Evolutionary conservation across 2,329 filamentous ascomycete genomes (phyloP), one percentile per base, ranked within the genome.

Genomic region (Fusarium sp.): DNA sequence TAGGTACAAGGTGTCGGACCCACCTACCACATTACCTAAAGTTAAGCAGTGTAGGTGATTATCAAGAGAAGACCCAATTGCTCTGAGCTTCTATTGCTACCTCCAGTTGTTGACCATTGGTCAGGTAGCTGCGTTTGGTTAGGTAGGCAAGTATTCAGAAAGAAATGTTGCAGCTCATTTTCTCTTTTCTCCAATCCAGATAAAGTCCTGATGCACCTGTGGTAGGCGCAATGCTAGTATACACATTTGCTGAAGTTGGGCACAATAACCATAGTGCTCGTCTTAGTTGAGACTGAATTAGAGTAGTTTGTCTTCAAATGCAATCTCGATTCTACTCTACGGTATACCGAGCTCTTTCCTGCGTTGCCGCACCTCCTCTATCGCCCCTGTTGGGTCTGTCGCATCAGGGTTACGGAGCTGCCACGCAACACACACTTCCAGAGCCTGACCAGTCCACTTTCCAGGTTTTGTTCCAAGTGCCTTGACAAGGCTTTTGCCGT

Each of bases 361-460:
- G 66, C 81, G 83, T 56, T 74, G 78, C 48, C 80, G 78, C 25
- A 93, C 85, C 74, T 90, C 88, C 48, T 89, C 85, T 55, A 93
- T 80, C 2, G 86, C 90, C 4, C 83, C 86, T 9, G 81, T 74
- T 9, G 84, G 79, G 65, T 94, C 90, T 6, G 85, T 87, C 60
- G 82, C 83, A 6, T 84, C 84, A 0, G 94, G 93, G 76, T 98
- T 89, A 39, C 93, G 87, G 54, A 98, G 85, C 79, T 98, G 96
- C 94, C 94, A 98, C 65, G 90, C 89, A 79, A 97, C 88, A 65
- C 93, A 92, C 6, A 94, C 83, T 31, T 97, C 91, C 48, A 97
- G 81, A 6, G 94, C 94, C 46, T 86, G 85, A 56, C 89, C 89
- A 86, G 97, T 91, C 95, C 95, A 98, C n/a, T 84, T 89, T 2